Evolutionary conservation across 1,139 yeast species (phyloP).

Genomic region (Maudiozyma humilis): DNA sequence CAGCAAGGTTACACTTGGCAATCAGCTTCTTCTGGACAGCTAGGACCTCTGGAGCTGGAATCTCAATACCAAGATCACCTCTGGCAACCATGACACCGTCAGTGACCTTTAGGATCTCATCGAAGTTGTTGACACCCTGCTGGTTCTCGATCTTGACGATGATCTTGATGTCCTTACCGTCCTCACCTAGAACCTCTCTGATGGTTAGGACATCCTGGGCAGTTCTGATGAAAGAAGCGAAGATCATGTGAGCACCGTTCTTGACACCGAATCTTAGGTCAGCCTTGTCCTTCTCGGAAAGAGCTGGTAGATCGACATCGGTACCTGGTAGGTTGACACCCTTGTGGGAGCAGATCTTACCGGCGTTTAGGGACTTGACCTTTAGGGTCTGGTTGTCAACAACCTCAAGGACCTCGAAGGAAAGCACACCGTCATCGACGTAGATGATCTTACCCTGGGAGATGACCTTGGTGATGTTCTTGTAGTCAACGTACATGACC

Average conservation of each 20-base stretch:
- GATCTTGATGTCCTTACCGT: conserved; percentile 91
- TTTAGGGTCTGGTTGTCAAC: conserved; percentile 70
- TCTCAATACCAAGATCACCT: conserved; percentile 99
- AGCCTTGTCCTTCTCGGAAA: conserved; percentile 88
- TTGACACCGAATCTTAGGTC: conserved; percentile 92
- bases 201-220: conserved; percentile 84
- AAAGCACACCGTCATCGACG: conserved; percentile 95
- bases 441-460: conserved; percentile 79
- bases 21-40: conserved; percentile 98
- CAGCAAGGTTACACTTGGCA: conserved; percentile 98
- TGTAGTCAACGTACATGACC: conserved; percentile 85
- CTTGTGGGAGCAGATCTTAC: conserved; percentile 93
- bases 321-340: conserved; percentile 99
- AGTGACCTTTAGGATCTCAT: conserved; percentile 84
- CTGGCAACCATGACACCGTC: conserved; percentile 99
- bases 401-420: conserved; percentile 83
- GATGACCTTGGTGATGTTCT: conserved; percentile 92
- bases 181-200: conserved; percentile 92
- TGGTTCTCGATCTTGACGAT: conserved; percentile 97
- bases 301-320: conserved; percentile 96
- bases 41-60: conserved; percentile 97
- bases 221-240: conserved; percentile 96
- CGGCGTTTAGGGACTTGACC: conserved; percentile 86
- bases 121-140: conserved; percentile 99
- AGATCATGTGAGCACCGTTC: conserved; percentile 95